These are phyloP conservation scores for Cicer chorassanicum DNA, from an alignment of 306 rosid genomes.

Conservation along the genomic window DNA sequence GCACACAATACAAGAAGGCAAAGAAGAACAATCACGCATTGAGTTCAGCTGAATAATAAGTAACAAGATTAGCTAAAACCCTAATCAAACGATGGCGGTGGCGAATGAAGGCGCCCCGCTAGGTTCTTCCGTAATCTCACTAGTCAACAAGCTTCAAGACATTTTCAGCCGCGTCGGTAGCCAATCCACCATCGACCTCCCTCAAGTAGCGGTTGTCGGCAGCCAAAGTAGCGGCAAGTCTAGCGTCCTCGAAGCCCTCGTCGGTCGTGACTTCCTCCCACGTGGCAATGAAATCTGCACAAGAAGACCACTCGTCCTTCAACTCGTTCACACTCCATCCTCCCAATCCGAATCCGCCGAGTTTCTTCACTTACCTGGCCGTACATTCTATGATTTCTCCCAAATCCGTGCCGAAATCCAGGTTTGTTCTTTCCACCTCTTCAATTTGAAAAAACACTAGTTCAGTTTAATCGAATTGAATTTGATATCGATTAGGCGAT, in stretches of 20 bases:
- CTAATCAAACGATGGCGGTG: slow-evolving; percentile 50
- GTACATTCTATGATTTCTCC: slow-evolving; percentile 74
- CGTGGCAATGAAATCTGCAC: slow-evolving; percentile 91
- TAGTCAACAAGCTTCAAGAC: slow-evolving; percentile 93
- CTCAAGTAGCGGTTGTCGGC: slow-evolving; percentile 95
- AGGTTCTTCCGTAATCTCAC: slow-evolving; percentile 79
- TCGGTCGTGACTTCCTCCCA: slow-evolving; percentile 94
- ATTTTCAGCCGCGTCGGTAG: slow-evolving; percentile 86
- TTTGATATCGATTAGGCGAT: background rate
- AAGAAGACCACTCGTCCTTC: slow-evolving; percentile 88
- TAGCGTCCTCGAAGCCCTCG: slow-evolving; percentile 93
- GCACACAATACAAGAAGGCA: no score
- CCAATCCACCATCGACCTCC: slow-evolving; percentile 83
- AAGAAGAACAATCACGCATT: no score
- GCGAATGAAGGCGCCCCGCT: slow-evolving; percentile 72
- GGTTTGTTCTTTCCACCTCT: slow-evolving; percentile 40
- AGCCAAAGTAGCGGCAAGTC: slow-evolving; percentile 99
- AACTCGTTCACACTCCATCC: slow-evolving; percentile 77
- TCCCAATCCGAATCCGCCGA: slow-evolving; percentile 78
- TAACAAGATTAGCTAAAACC: slow-evolving; percentile 10
- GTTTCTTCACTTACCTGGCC: slow-evolving; percentile 89
- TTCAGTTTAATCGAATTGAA: slow-evolving; percentile 1
- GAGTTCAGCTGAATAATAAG: no score
- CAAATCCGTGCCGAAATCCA: slow-evolving; percentile 86
- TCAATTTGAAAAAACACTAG: background rate